Evolutionary conservation across 2,329 filamentous ascomycete genomes (phyloP), one percentile per base, ranked within the genome.

Genomic region (Metarhizium brunneum): DNA sequence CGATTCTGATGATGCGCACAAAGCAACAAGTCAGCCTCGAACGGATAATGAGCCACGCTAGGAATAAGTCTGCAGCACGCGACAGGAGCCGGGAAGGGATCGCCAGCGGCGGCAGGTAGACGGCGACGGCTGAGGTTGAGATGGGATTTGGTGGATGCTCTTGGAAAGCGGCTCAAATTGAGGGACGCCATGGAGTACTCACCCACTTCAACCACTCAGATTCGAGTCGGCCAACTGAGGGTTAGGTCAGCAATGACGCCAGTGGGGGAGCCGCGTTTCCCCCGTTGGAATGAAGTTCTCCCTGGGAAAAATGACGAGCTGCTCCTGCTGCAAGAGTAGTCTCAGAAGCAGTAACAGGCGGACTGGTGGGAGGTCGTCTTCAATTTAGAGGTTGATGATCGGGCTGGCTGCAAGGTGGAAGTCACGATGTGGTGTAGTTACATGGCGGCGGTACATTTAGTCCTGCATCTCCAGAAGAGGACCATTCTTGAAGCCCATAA

Each of bases 161-260:
- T 48, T 50, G 48, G 42, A 51, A 52, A 63, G 65, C 64, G 63
- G 62, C 62, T 69, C 66, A 66, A 69, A 69, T 64, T 68, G 67
- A 69, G 67, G 66, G 64, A 69, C 68, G 64, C 66, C 62, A 66
- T 40, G 38, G 38, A 61, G 61, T 61, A 63, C 63, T 61, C 61
- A 66, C 54, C 53, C 53, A 56, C 54, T 59, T 61, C 61, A 66
- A 53, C 53, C 53, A 56, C 54, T 59, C 56, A 51, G 50, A 47
- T 36, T 53, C 61, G 47, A 56, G 20, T 51, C 18, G 45, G 45
- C 45, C 45, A 30, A 30, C 56, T 65, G 63, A 67, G 66, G 67
- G 66, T 69, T 70, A 70, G 67, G 69, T 70, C 69, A 71, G 68
- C 66, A 64, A 69, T 70, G 66, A 70, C 68, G 68, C 62, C 67